phyloP scores from a whole-genome alignment of 2,329 filamentous ascomycete species.

The Aspergillus persii region DNA sequence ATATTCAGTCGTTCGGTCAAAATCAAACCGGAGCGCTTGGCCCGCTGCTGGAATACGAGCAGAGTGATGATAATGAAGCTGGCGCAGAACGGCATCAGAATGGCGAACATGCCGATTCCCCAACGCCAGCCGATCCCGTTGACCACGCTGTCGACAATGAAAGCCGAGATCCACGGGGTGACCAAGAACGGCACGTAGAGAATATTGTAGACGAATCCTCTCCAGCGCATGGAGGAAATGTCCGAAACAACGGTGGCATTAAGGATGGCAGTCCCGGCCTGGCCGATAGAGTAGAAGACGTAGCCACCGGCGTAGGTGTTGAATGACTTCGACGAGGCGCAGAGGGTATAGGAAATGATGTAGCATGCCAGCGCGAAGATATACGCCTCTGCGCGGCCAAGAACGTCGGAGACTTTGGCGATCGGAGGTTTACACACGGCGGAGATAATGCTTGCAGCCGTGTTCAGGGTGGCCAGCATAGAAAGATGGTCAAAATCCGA shows the following conservation, averaged over 20 bases:
- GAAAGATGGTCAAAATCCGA: conserved; percentile 40
- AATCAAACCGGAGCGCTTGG: conserved; percentile 28
- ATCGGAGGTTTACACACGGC: conserved; percentile 43
- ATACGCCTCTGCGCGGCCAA: conserved; percentile 42
- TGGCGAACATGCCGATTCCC: conserved; percentile 46
- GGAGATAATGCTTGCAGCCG: conserved; percentile 38
- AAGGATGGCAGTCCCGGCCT: conserved; percentile 41
- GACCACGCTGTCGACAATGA: conserved; percentile 42
- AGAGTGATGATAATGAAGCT: conserved; percentile 39
- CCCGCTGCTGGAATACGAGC: conserved; percentile 36
- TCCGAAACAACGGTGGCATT: conserved; percentile 45
- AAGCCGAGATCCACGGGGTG: conserved; percentile 42
- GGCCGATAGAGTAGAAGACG: conserved; percentile 37
- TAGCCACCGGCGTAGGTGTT: conserved; percentile 38
- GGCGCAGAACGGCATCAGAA: conserved; percentile 41
- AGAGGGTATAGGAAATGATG: conserved; percentile 39
- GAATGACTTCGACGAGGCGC: conserved; percentile 35
- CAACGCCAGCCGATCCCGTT: conserved; percentile 45
- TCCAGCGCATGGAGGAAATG: conserved; percentile 41
- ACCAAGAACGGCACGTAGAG: conserved; percentile 42
- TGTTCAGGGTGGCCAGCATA: conserved; percentile 34
- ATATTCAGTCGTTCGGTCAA: conserved; percentile 24
- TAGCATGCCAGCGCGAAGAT: conserved; percentile 35
- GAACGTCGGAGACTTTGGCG: conserved; percentile 44
- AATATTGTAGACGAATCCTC: conserved; percentile 40